These are phyloP conservation scores for Clavispora fructus DNA, from an alignment of 805 yeast genomes.

Conservation along the genomic window DNA sequence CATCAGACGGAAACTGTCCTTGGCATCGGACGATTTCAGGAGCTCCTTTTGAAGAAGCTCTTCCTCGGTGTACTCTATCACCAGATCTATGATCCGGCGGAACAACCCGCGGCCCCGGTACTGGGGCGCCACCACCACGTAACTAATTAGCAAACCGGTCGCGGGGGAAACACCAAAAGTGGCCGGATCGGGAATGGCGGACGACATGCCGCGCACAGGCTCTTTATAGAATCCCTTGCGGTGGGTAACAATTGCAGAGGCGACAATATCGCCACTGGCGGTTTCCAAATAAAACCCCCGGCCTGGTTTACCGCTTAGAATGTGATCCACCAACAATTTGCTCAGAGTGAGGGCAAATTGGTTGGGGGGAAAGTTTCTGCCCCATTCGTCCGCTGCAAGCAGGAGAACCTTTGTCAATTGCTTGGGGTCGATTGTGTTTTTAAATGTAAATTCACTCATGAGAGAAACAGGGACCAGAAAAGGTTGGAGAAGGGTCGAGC, in stretches of 20 bases:
- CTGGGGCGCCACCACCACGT: conserved; percentile 22
- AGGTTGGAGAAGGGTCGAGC: background rate
- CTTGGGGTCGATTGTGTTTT: conserved; percentile 20
- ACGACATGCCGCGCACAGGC: conserved; percentile 18
- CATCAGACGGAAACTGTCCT: conserved; percentile 29
- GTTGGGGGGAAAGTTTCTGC: conserved; percentile 14
- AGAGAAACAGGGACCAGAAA: background rate
- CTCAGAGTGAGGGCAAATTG: conserved; percentile 20
- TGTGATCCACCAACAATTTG: conserved; percentile 9
- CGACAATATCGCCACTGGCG: conserved; percentile 17
- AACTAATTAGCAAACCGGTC: conserved; percentile 22
- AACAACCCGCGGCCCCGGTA: conserved; percentile 29
- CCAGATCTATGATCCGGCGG: conserved; percentile 18
- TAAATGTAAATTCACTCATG: conserved; percentile 13
- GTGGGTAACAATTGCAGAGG: conserved; percentile 19
- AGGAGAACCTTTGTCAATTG: conserved; percentile 17
- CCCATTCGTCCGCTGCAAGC: conserved; percentile 23
- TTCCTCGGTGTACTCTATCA: conserved; percentile 28
- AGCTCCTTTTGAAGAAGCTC: conserved; percentile 23
- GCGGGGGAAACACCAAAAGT: conserved; percentile 28
- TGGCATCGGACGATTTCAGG: conserved; percentile 16
- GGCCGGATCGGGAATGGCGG: conserved; percentile 26
- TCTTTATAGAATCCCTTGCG: conserved; percentile 26
- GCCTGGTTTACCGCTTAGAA: conserved; percentile 16
- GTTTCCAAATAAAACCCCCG: conserved; percentile 25